A percentile compares a stretch with the other conserved stretches of the same genome.
These are phyloP conservation scores for Penicillium parvum DNA, from an alignment of 495 filamentous ascomycete genomes.

Conservation along the genomic window DNA sequence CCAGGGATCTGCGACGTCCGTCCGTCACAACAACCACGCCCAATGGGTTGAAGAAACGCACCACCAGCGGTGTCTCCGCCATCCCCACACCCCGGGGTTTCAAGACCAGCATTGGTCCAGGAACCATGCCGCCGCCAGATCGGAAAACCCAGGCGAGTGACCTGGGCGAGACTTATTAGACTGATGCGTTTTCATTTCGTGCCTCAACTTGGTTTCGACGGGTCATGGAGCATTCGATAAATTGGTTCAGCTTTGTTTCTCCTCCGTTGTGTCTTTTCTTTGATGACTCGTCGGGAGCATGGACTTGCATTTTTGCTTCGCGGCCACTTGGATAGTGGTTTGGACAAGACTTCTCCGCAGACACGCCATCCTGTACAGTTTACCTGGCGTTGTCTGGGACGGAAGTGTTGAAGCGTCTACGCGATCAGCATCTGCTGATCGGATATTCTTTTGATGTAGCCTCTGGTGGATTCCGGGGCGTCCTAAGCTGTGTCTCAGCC, in stretches of 20 bases:
- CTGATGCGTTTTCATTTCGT: background rate
- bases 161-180: conserved; percentile 65
- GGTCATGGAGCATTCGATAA: background rate
- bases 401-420: no score
- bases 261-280: background rate
- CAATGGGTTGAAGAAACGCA: conserved; percentile 42
- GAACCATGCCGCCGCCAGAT: conserved; percentile 52
- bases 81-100: conserved; percentile 50
- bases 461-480: conserved; percentile 26
- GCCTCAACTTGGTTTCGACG: background rate
- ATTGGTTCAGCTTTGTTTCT: conserved; percentile 1
- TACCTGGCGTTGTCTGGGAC: conserved; percentile 3
- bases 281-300: conserved; percentile 1
- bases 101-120: conserved; percentile 45
- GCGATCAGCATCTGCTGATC: background rate
- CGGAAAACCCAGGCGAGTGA: conserved; percentile 50
- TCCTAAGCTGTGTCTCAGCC: conserved; percentile 48
- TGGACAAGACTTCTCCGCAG: conserved; percentile 1
- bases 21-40: conserved; percentile 34
- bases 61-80: conserved; percentile 46
- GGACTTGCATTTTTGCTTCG: conserved; percentile 11
- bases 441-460: conserved; percentile 6
- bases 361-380: conserved; percentile 18
- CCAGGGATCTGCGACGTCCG: conserved; percentile 29
- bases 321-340: conserved; percentile 18